Base-by-base conservation (phyloP, 495 filamentous ascomycete genomes). In the Aspergillus biplanus region DNA sequence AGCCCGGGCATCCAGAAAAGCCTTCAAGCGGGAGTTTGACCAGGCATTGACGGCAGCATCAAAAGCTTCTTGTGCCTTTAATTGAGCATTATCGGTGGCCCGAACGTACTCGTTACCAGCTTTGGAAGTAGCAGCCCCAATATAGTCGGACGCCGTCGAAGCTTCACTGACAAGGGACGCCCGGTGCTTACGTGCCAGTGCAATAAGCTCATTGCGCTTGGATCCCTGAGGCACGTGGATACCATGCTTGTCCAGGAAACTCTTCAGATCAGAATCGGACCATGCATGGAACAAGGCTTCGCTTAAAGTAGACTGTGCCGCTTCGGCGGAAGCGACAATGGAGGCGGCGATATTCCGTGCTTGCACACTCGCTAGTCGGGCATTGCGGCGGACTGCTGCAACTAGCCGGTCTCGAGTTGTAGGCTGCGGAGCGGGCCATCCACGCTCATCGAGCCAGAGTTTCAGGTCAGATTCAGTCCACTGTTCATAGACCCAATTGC, bases 401-500 rank as follows among this genome's bases (percentile, higher is more conserved):
- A 99, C 89, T 13, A 99, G 83, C 76, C 89, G 90, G 76, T 99
- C 93, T 47, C 95, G 91, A 50, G 82, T 90, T 18, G 85, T 87
- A 11, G 92, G 91, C 71, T 97, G 93, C 44, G 95, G 95, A 31
- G 82, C 89, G n/a, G 92, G 89, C 72, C 92, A 87, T 61, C 95
- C 95, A 68, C 91, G 87, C 67, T 90, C 89, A 72, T 97, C 94
- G 9, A 97, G 87, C 90, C 91, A 99, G 66, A 89, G 84, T 75
- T 89, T 91, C 47, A 89, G 73, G 39, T 90, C 87, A 58, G 87
- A 90, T 46, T 94, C 85, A 49, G 88, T 86, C 95, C 95, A 99
- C 39, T 89, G 81, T 62, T 86, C 86, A 69, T 97, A 99, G 35
- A 98, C 78, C 95, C 95, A 99, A 75, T 97, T 88, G n/a, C 95